Evolutionary conservation across 2,329 filamentous ascomycete genomes (phyloP).

Genomic region (Diaporthe sp.): DNA sequence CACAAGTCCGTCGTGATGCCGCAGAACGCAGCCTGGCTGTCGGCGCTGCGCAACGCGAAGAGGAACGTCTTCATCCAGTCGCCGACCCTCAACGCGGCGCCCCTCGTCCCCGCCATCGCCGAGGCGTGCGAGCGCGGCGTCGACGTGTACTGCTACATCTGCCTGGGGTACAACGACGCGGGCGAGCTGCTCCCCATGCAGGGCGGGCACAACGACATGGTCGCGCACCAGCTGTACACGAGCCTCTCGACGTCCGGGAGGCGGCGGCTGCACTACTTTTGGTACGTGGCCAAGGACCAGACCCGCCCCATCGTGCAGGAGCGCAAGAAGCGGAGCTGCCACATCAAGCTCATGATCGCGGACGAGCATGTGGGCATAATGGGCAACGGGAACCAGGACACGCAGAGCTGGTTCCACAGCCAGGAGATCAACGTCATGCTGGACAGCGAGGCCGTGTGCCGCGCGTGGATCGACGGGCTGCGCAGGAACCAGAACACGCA

Average conservation of each 20-base stretch:
- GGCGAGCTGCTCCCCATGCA: conserved; percentile 83
- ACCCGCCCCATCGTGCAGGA: conserved; percentile 75
- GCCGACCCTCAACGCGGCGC: conserved; percentile 81
- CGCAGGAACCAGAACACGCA: conserved; percentile 74
- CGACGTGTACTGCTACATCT: conserved; percentile 78
- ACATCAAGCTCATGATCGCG: conserved; percentile 83
- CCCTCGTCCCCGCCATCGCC: conserved; percentile 73
- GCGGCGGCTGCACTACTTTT: conserved; percentile 71
- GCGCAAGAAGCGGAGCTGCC: conserved; percentile 77
- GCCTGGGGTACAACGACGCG: conserved; percentile 83
- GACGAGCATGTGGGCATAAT: conserved; percentile 79
- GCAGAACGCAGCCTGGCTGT: conserved; percentile 83
- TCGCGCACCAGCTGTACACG: conserved; percentile 71
- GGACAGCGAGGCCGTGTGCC: conserved; percentile 73
- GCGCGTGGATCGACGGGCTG: conserved; percentile 70
- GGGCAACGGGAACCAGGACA: conserved; percentile 85
- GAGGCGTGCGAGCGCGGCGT: conserved; percentile 77
- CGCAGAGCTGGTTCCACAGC: conserved; percentile 83
- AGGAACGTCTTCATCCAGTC: conserved; percentile 82
- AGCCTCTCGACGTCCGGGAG: conserved; percentile 64
- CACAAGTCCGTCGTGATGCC: conserved; percentile 74
- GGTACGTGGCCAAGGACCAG: conserved; percentile 83
- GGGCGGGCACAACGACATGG: conserved; percentile 82
- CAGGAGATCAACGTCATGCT: conserved; percentile 85
- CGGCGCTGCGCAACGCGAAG: conserved; percentile 75